Percentiles rank a stretch among this genome's conserved stretches.
Evolutionary conservation across 305 asterid genomes (phyloP).

Genomic region (Ajuga reptans): DNA sequence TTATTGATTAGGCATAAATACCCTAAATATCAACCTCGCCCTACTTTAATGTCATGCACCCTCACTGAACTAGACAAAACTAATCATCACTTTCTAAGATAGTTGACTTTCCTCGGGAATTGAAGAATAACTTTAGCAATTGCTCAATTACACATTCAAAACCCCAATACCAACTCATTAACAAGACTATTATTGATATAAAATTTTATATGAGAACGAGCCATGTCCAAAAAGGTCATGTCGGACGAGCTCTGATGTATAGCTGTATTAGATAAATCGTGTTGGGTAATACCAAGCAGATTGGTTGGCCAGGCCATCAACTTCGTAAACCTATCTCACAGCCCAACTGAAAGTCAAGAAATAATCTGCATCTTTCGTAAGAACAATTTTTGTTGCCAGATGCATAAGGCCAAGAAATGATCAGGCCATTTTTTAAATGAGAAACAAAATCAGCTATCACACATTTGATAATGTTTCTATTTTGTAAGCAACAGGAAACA

Average conservation of each 20-base stretch:
- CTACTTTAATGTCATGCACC: background rate
- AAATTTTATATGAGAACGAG: background rate
- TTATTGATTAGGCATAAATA: background rate
- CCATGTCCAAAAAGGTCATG: background rate
- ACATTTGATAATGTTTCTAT: background rate
- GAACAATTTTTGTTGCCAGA: no score
- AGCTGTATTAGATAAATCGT: no score
- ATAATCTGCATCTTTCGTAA: no score
- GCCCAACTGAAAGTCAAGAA: no score
- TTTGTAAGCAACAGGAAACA: slow-evolving; percentile 7
- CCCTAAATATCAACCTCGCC: background rate
- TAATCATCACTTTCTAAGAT: background rate
- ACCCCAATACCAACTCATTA: background rate
- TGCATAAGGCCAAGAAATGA: no score
- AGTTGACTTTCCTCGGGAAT: background rate
- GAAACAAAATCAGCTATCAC: background rate
- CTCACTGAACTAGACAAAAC: background rate
- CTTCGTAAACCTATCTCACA: background rate
- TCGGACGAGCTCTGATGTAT: background rate
- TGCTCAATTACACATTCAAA: background rate
- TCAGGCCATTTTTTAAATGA: background rate
- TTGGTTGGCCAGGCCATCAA: background rate
- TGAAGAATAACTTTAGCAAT: background rate
- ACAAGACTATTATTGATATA: background rate
- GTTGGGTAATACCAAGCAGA: background rate